Evolutionary conservation across 2,329 filamentous ascomycete species (phyloP), one percentile per base, ranked within the genome.

Genomic region (Diaporthe velutina): DNA sequence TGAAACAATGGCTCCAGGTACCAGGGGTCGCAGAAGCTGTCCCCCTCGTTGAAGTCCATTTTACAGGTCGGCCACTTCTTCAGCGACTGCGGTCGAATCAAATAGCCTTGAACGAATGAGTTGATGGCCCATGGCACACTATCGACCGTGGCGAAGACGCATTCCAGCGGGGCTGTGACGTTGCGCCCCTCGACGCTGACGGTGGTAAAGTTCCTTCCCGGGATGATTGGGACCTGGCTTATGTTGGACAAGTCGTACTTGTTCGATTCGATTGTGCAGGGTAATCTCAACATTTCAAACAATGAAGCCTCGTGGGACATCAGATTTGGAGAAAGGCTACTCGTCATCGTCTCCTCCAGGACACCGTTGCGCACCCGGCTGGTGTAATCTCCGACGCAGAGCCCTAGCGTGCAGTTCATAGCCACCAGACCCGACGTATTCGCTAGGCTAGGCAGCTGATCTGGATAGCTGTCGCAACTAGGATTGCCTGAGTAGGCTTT

Each of bases 401-500:
- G 25, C 25, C 25, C 50, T 8, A 54, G 13, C 25, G 50, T 17
- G 25, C 50, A 54, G 3, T 12, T 54, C 5, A 30, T 7, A 54
- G 25, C 50, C 0, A 28, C 13, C 50, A 54, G 12, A 13, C 15
- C 15, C 0, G 50, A 54, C 25, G 50, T 15, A 8, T 35, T 35
- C 15, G 1, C 54, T 1, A 57, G 54, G 1, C 52, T 33, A 2
- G 52, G 28, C 8, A 55, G 28, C 52, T 55, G 52, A 15, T 12
- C 15, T 10, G 52, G 28, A 9, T 22, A 30, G 0, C 28, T 4
- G 7, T 15, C 15, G 9, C 52, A 54, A 2, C 4, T 1, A 30
- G 25, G n/a, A 0, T 15, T 3, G 10, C 13, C 12, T 52, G 4
- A 10, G 0, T 12, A 6, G 50, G 6, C 50, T 1, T 25, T n/a